Evolutionary conservation across 148 eudicot species (phyloP), one percentile per base, ranked within the genome.

Genomic region (Spergularia marina): DNA sequence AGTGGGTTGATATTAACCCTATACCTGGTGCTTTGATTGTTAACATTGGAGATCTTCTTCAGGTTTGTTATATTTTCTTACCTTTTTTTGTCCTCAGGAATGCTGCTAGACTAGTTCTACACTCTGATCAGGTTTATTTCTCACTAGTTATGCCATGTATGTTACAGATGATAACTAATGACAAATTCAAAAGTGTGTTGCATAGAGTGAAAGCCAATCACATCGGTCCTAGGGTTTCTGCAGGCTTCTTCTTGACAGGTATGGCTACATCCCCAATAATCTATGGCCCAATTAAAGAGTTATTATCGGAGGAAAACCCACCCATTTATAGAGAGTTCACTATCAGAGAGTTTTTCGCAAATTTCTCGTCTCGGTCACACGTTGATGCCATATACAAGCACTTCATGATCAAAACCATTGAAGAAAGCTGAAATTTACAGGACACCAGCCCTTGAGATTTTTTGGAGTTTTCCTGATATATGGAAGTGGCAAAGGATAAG

Each of bases 31-130:
- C 66, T 21, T 74, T 85, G 51, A 81, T 85, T 3, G 69, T 87
- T 7, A 82, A 82, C 78, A 68, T 82, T 25, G 87, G 81, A 10
- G 84, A 86, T 54, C 70, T 82, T 76, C 81, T 85, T 53, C 86
- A 85, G 87, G 85, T 82, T 30, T 34, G 10, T 44, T 1, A 0
- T 44, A 44, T 6, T 44, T 44, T 9, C 49, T 6, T 6, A 44
- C 10, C 9, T 9, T 44, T 44, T 44, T 44, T 44, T 44, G 3
- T 6, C 0, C 2, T 44, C 49, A 9, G 8, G 6, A 44, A 44
- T 44, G 49, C 6, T 44, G 49, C 49, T 44, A 44, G 49, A 44
- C 49, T 6, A 44, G 49, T 44, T 44, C 8, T 44, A 9, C 0
- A 44, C 10, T 9, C 10, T 44, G 49, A 44, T 44, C 49, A 44